A percentile compares a stretch with the other conserved stretches of the same genome.
Conservation (phyloP, 1,284 basidiomycete genomes). For the Ustilago loliicola region DNA sequence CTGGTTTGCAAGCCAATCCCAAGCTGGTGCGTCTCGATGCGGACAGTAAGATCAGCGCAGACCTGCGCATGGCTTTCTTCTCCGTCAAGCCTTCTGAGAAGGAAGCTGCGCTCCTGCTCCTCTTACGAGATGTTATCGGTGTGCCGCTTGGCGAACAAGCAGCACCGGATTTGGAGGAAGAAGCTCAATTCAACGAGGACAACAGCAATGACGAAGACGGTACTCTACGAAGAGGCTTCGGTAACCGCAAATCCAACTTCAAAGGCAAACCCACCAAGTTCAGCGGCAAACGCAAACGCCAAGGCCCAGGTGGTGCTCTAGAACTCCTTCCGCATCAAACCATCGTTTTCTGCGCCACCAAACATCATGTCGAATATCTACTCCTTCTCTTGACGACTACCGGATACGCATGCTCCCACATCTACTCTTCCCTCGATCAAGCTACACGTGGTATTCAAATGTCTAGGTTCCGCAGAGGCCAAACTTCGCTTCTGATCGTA, state of each 20-base stretch:
- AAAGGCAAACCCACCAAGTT: slow-evolving; percentile 41
- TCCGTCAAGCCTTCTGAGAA: slow-evolving; percentile 93
- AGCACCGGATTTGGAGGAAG: slow-evolving; percentile 39
- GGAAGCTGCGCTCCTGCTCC: slow-evolving; percentile 86
- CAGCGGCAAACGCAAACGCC: slow-evolving; percentile 69
- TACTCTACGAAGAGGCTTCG: slow-evolving; percentile 32
- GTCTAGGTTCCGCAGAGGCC: slow-evolving; percentile 87
- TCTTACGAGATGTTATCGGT: slow-evolving; percentile 87
- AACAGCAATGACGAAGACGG: slow-evolving; percentile 68
- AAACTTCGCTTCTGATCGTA: slow-evolving; percentile 88
- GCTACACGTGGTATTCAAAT: slow-evolving; percentile 90
- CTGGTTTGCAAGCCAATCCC: slow-evolving; percentile 87
- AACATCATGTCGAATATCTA: slow-evolving; percentile 98
- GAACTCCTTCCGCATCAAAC: slow-evolving; percentile 86
- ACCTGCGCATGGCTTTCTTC: slow-evolving; percentile 94
- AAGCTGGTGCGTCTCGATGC: slow-evolving; percentile 94
- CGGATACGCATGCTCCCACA: slow-evolving; percentile 94
- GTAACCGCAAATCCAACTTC: slow-evolving; percentile 28
- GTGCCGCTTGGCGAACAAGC: slow-evolving; percentile 76
- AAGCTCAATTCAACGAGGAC: slow-evolving; percentile 57
- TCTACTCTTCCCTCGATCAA: slow-evolving; percentile 97
- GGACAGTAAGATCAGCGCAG: slow-evolving; percentile 93
- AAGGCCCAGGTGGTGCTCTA: slow-evolving; percentile 52
- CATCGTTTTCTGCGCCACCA: slow-evolving; percentile 96
- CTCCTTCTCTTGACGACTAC: slow-evolving; percentile 82